phyloP scores from a whole-genome alignment of 805 yeast genomes.

The Scheffersomyces coipomensis region DNA sequence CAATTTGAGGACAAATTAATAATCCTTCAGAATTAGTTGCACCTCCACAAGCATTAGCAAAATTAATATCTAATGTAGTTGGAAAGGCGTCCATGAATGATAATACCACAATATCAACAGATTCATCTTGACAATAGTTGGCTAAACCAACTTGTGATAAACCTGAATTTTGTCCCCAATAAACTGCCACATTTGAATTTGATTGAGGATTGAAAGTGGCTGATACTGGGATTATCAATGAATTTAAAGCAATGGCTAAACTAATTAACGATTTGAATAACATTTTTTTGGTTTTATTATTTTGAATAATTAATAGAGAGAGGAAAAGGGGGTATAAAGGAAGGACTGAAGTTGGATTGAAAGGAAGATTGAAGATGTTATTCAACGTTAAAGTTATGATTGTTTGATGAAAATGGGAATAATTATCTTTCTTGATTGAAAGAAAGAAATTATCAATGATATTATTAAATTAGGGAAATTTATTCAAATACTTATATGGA shows the following conservation, averaged over 20 bases:
- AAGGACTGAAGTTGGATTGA: slow-evolving; percentile 2
- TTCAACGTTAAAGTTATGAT: no score
- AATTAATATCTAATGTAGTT: slow-evolving; percentile 19
- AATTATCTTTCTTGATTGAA: no score
- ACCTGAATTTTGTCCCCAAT: slow-evolving; percentile 30
- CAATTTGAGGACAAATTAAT: slow-evolving; percentile 42
- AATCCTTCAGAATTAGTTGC: slow-evolving; percentile 39
- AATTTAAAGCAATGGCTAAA: no score
- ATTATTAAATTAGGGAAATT: no score
- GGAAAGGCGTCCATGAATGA: slow-evolving; percentile 72
- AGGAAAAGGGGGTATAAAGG: background rate
- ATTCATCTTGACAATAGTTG: slow-evolving; percentile 62
- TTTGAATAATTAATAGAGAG: background rate
- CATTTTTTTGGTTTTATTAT: background rate
- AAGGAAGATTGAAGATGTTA: no score
- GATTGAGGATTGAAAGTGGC: slow-evolving; percentile 7
- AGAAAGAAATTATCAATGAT: no score
- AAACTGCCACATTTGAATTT: slow-evolving; percentile 24
- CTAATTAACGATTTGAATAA: background rate
- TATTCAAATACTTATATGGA: no score
- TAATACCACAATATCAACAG: slow-evolving; percentile 69
- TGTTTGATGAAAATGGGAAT: no score
- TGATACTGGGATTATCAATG: slow-evolving; percentile 5
- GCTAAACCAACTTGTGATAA: slow-evolving; percentile 34
- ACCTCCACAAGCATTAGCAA: slow-evolving; percentile 51